These are phyloP conservation scores for Podaxis mareebaensis DNA, from an alignment of 768 basidiomycete species.

Conservation along the genomic window DNA sequence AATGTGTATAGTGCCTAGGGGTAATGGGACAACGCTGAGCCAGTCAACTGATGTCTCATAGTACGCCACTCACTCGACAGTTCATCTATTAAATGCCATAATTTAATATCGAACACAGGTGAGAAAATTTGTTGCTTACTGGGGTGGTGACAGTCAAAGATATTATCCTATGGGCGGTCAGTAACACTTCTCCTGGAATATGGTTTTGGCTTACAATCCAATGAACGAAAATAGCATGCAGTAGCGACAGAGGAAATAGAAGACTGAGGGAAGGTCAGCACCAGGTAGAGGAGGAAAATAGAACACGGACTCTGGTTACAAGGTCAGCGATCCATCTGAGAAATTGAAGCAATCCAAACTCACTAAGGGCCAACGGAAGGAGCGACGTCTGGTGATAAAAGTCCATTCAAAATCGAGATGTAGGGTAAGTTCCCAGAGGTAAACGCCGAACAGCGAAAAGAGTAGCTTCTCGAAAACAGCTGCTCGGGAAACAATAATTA, in stretches of 20 bases:
- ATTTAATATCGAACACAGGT: conserved; percentile 8
- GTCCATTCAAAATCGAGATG: conserved; percentile 72
- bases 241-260: conserved; percentile 73
- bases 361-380: conserved; percentile 71
- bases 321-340: background rate
- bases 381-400: conserved; percentile 54
- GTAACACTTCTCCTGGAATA: background rate
- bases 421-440: conserved; percentile 65
- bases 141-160: conserved; percentile 52
- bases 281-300: conserved; percentile 23
- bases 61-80: conserved; percentile 47
- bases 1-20: conserved; percentile 63
- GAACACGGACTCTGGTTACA: background rate
- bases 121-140: conserved; percentile 30
- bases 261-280: conserved; percentile 34
- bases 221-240: conserved; percentile 67
- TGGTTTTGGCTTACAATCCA: conserved; percentile 50
- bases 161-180: conserved; percentile 45
- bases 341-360: conserved; percentile 25
- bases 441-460: conserved; percentile 64
- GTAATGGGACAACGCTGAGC: conserved; percentile 12
- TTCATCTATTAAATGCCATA: conserved; percentile 45
- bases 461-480: conserved; percentile 61
- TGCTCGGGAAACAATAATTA: conserved; percentile 23
- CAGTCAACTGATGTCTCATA: background rate